phyloP scores from a whole-genome alignment of 176 grass and related monocot species.

The Oryza nivara region DNA sequence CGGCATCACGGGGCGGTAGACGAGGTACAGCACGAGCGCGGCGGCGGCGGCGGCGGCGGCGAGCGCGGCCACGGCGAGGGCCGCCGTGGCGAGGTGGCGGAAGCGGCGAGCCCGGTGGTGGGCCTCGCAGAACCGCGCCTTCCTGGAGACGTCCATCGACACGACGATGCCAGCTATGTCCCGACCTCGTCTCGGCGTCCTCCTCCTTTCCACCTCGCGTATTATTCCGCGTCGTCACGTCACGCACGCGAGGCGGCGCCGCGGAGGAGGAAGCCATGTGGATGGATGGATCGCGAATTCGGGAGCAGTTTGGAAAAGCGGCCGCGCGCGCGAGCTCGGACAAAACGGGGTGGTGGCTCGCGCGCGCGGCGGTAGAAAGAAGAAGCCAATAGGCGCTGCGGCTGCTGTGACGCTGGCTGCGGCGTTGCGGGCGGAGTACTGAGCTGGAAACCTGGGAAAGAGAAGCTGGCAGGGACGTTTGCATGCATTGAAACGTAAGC shows the following conservation, averaged over 20 bases:
- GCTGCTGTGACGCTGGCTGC: not conserved
- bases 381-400: not conserved
- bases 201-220: not conserved
- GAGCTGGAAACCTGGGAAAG: too few species aligned
- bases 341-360: too few species aligned
- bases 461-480: too few species aligned
- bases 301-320: not conserved
- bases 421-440: too few species aligned
- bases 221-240: not conserved
- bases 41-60: conserved; percentile 21
- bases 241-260: not conserved
- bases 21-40: conserved; percentile 48
- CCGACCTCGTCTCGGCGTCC: not conserved
- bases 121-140: conserved; percentile 27
- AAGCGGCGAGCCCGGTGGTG: conserved; percentile 24
- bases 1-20: conserved; percentile 66
- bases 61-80: conserved; percentile 22
- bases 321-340: not conserved
- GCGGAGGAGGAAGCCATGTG: not conserved
- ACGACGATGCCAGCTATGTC: not conserved
- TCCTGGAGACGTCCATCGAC: conserved; percentile 35
- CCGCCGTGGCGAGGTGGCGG: conserved; percentile 14
- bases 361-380: not conserved
- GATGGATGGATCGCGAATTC: not conserved
- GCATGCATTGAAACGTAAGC: too few species aligned